Conservation (phyloP, 2,329 filamentous ascomycete genomes). For the Camillea tinctor region DNA sequence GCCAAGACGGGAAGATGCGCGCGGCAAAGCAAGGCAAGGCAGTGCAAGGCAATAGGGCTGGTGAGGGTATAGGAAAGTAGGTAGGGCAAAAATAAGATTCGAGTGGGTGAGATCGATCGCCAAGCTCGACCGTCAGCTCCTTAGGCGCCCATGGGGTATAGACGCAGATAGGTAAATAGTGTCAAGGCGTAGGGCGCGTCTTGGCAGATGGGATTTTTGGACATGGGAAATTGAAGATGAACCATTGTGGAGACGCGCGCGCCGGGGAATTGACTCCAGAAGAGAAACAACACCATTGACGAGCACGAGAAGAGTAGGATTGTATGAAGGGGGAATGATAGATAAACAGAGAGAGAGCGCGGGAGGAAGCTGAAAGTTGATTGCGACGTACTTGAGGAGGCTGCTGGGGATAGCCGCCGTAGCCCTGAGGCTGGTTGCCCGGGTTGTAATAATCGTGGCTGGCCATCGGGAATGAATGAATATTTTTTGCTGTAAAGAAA, state of each 20-base stretch:
- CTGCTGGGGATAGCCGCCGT: conserved; percentile 40
- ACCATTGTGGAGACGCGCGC: neutral
- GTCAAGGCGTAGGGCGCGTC: neutral
- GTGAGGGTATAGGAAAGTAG: neutral
- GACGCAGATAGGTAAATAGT: neutral
- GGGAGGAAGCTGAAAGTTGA: neutral
- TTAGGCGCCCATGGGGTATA: neutral
- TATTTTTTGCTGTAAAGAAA: neutral
- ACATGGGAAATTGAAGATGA: neutral
- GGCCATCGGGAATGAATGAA: conserved; percentile 25
- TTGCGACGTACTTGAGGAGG: conserved; percentile 41
- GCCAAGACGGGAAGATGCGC: neutral
- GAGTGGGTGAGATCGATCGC: neutral
- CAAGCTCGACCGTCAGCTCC: neutral
- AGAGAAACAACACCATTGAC: neutral
- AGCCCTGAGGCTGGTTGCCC: conserved; percentile 31
- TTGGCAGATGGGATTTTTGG: neutral
- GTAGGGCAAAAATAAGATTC: neutral
- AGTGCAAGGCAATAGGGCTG: too few relatives aligned
- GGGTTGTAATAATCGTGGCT: conserved; percentile 34
- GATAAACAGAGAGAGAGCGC: conserved; percentile 4
- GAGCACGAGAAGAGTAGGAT: neutral
- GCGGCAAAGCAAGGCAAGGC: neutral
- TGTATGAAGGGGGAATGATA: neutral
- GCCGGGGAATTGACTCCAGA: neutral